Percentiles rank a stretch among this genome's conserved stretches.
These are phyloP conservation scores for Sanghuangporus sanghuang DNA, from an alignment of 1,284 basidiomycete species.

Conservation along the genomic window DNA sequence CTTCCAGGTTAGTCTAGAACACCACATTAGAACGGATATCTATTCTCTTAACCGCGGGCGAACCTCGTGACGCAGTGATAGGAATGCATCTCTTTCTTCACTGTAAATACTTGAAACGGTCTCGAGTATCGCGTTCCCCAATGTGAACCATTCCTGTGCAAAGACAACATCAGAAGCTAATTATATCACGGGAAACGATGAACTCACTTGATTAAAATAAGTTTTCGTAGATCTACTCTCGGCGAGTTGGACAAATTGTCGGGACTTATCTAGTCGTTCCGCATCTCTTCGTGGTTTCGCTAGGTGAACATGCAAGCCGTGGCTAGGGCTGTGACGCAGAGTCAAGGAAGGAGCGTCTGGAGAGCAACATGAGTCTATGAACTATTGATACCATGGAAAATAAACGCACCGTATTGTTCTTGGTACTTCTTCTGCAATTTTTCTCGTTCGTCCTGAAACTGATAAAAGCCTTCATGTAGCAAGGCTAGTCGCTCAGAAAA, in stretches of 20 bases:
- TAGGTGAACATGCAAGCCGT: slow-evolving; percentile 74
- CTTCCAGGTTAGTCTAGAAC: slow-evolving; percentile 58
- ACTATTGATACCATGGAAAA: neutral
- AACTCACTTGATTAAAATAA: slow-evolving; percentile 63
- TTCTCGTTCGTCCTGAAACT: slow-evolving; percentile 42
- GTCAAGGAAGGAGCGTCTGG: slow-evolving; percentile 68
- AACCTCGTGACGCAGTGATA: slow-evolving; percentile 62
- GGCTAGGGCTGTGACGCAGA: slow-evolving; percentile 58
- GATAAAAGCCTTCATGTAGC: slow-evolving; percentile 48
- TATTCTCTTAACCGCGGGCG: slow-evolving; percentile 18
- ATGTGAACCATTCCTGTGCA: slow-evolving; percentile 66
- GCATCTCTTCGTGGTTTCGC: slow-evolving; percentile 56
- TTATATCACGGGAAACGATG: neutral
- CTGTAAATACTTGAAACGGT: slow-evolving; percentile 46
- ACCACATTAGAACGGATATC: slow-evolving; percentile 1
- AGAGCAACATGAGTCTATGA: slow-evolving; percentile 7
- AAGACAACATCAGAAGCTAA: neutral
- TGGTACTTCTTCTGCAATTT: slow-evolving; percentile 53
- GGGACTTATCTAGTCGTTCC: slow-evolving; percentile 38
- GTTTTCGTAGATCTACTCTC: slow-evolving; percentile 62
- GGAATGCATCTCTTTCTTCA: slow-evolving; percentile 71
- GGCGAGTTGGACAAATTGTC: slow-evolving; percentile 51
- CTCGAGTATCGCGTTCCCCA: slow-evolving; percentile 63
- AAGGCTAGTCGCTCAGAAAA: slow-evolving; percentile 56
- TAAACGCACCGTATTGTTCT: slow-evolving; percentile 44